Base-by-base conservation (phyloP, 495 filamentous ascomycete species). In the Extremus antarcticus region DNA sequence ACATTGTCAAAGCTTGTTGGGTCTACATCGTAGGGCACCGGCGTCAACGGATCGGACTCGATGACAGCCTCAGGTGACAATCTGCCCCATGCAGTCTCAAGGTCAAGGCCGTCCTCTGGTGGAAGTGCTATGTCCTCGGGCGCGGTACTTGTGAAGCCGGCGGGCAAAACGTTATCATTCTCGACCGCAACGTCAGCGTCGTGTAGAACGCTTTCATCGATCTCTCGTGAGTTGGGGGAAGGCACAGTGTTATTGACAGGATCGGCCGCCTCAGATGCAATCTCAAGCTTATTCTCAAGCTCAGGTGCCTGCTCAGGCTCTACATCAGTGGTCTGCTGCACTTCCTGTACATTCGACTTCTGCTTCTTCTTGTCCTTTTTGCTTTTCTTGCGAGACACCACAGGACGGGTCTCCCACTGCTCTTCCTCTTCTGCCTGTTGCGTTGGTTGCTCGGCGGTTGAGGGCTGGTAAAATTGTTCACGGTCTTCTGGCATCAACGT, bases 351-450 rank as follows among this genome's bases (percentile, higher is more conserved):
- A n/a, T n/a, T n/a, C n/a, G n/a, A n/a, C 21, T 20, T 10, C 13
- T 20, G 46, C 29, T 47, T 47, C 24, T 55, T 49, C 43, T 55
- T 49, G 43, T 55, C 53, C 25, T 49, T 55, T n/a, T 55, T 55
- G 21, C 9, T 21, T 32, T 29, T 43, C 50, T 53, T 53, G 25
- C 29, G 48, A 35, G 48, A 39, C 2, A 39, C 25, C 23, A 21
- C 3, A 25, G 46, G 46, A 10, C 20, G 9, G 10, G 17, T 19
- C 25, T 51, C 49, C 15, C 15, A 49, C 8, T 3, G 47, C 8
- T 51, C 49, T 9, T 51, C 49, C 11, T 25, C 24, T 7, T 45
- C n/a, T 7, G 41, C 8, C 41, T 45, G 41, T 8, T 7, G 7
- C 7, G 19, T 17, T 45, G 41, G 4, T 13, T 35, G 29, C 29